Base-by-base conservation (phyloP, 2,329 filamentous ascomycete species). In the Sclerotinia sclerotiorum region DNA sequence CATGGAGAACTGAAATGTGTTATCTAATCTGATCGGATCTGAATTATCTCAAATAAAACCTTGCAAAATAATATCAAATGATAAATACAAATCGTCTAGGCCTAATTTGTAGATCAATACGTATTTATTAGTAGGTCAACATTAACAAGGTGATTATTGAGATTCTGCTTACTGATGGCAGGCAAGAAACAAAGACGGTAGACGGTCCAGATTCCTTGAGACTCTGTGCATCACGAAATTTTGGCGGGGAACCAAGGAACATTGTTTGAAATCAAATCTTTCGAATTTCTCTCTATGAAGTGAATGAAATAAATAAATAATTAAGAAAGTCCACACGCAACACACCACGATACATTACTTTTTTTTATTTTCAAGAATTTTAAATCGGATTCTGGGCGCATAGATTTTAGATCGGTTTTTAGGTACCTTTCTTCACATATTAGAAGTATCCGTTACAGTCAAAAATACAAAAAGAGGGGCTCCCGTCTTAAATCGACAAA, bases 401-500 rank as follows among this genome's bases (percentile, higher is more conserved):
- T 19, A 58, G 35, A 44, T 27, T 17, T 27, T 35, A 35, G 5
- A 56, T 56, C 54, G 29, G 35, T 13, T 42, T 42, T 17, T 42
- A 42, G 2, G 13, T 42, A 17, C 39, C 39, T 42, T 42, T 42
- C 4, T 42, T 42, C 39, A 42, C 39, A 42, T 42, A 42, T 17
- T 17, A 17, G 3, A 42, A 42, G 39, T 42, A 11, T 19, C 19
- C n/a, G 54, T 13, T 39, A 39, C 39, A 56, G 39, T 61, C 19
- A 61, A 7, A 32, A 17, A 32, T 17, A 35, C 21, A 42, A 61
- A 61, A 49, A 61, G 55, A 44, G 55, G 55, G 46, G 55, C 44
- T 32, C 13, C 35, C 7, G 21, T 29, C 48, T 13, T 10, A 44
- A 72, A 78, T 84, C 88, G 90, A 82, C 92, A 97, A 94, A 84